phyloP scores from a whole-genome alignment of 2,329 filamentous ascomycete species.

The Apiospora koreana region DNA sequence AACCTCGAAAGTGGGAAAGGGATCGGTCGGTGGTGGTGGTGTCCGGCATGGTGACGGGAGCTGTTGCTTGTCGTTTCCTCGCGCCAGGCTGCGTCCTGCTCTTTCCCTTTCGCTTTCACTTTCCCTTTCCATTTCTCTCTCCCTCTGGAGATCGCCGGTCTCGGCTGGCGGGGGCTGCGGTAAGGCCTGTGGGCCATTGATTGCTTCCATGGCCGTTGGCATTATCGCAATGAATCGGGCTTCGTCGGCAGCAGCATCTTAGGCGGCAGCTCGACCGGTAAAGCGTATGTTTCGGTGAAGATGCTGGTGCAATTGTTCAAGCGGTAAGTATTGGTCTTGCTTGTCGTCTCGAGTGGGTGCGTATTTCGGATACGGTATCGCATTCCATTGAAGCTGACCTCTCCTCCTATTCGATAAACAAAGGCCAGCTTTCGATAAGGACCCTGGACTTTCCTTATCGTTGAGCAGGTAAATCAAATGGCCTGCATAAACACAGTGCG shows the following conservation, averaged over 20 bases:
- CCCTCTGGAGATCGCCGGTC: neutral
- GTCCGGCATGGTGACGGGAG: constrained; percentile 13
- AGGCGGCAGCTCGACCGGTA: neutral
- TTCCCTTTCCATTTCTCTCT: constrained; percentile 5
- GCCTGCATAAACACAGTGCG: constrained; percentile 6
- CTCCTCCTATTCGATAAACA: neutral
- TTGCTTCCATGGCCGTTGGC: neutral
- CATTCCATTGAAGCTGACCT: neutral
- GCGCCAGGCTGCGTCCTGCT: constrained; percentile 21
- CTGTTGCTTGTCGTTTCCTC: constrained; percentile 15
- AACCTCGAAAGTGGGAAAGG: constrained; percentile 26
- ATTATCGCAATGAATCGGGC: neutral
- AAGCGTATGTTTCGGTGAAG: neutral
- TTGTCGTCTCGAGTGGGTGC: neutral
- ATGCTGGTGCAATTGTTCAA: neutral
- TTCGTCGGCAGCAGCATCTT: neutral
- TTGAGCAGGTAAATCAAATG: neutral
- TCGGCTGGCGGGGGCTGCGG: neutral
- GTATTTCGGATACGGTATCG: neutral
- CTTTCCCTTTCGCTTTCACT: constrained; percentile 16
- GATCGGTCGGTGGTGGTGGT: constrained; percentile 22
- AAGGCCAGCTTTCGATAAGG: constrained; percentile 7
- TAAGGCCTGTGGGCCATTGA: neutral
- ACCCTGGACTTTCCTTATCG: neutral
- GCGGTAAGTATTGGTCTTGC: neutral